Conservation (phyloP, 257 asterid genomes). For the Osmanthus fragrans region DNA sequence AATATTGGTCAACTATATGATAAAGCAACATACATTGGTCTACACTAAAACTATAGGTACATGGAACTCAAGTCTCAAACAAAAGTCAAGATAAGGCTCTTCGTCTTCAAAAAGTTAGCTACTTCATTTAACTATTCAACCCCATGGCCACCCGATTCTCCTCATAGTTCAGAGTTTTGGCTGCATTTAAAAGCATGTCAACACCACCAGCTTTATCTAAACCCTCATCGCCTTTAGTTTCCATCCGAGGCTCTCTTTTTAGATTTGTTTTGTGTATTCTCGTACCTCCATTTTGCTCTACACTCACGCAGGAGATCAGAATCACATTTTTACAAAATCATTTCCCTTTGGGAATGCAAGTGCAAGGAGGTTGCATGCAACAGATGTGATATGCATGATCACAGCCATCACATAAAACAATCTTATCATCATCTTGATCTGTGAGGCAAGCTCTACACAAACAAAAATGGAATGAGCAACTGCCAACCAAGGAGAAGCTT, state of each 20-base stretch:
- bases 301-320: background rate
- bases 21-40: constrained; percentile 11
- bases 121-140: constrained; percentile 18
- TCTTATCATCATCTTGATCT: no score
- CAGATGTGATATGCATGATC: no score
- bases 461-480: no score
- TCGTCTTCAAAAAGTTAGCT: background rate
- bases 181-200: constrained; percentile 84
- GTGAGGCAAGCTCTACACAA: no score
- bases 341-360: no score
- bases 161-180: constrained; percentile 64
- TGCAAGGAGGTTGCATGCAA: no score
- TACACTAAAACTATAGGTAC: constrained; percentile 14
- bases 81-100: background rate
- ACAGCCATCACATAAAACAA: background rate
- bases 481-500: no score
- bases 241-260: constrained; percentile 27
- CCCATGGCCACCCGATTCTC: constrained; percentile 46
- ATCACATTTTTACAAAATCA: no score
- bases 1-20: constrained; percentile 11
- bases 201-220: constrained; percentile 67
- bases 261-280: constrained; percentile 31
- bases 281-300: constrained; percentile 47
- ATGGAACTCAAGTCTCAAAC: background rate
- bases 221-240: constrained; percentile 31